These are phyloP conservation scores for Kalanchoe fedtschenkoi DNA, from an alignment of 164 flowering plant species.

Conservation along the genomic window DNA sequence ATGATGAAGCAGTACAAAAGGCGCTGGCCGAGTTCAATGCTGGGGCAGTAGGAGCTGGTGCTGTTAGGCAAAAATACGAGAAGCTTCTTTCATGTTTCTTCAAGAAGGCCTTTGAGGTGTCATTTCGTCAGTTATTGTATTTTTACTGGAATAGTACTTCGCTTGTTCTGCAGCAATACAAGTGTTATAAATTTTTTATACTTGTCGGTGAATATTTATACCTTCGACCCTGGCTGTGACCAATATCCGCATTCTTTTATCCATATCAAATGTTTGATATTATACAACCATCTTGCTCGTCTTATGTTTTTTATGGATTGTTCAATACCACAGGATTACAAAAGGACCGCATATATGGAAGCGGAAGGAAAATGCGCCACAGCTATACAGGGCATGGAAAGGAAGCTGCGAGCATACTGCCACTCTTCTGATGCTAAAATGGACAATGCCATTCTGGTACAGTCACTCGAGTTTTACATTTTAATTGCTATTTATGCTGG, in stretches of 20 bases:
- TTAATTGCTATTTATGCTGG: background rate
- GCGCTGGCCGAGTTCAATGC: slow-evolving; percentile 63
- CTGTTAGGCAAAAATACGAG: slow-evolving; percentile 77
- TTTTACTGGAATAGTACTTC: background rate
- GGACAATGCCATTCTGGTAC: slow-evolving; percentile 60
- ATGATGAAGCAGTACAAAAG: slow-evolving; percentile 77
- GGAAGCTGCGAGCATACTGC: slow-evolving; percentile 73
- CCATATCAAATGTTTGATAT: too few relatives aligned
- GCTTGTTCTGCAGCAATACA: background rate
- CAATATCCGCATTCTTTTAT: background rate
- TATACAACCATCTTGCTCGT: background rate
- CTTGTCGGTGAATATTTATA: background rate
- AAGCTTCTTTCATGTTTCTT: slow-evolving; percentile 60
- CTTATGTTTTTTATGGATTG: slow-evolving; percentile 9
- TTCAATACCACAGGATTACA: slow-evolving; percentile 60
- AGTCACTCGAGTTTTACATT: background rate
- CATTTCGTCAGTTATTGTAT: background rate
- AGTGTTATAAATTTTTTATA: background rate
- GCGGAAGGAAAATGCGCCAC: slow-evolving; percentile 68
- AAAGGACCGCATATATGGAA: slow-evolving; percentile 70
- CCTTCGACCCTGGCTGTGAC: background rate
- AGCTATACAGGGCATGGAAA: slow-evolving; percentile 77
- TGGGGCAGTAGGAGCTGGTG: slow-evolving; percentile 84
- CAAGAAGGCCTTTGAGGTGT: slow-evolving; percentile 84
- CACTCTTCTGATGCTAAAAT: slow-evolving; percentile 72